Base-by-base conservation (phyloP, 2,329 filamentous ascomycete species). In the Endoconidiophora polonica region DNA sequence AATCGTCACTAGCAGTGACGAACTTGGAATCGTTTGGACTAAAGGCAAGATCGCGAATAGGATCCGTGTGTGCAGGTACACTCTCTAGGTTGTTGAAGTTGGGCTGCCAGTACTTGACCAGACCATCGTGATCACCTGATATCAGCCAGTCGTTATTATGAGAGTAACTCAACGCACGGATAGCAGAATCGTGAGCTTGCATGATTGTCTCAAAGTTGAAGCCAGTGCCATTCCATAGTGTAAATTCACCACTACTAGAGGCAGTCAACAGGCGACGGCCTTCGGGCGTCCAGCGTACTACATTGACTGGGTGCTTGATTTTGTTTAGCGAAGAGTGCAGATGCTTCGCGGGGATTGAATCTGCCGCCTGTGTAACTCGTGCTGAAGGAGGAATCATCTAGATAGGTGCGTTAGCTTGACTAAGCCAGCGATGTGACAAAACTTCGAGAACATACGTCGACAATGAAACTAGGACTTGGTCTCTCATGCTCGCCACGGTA, bases 191-290 rank as follows among this genome's bases (percentile, higher is more conserved):
- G 64, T 96, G 90, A 38, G 90, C 90, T 69, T 94, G 88, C 84
- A 95, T 95, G 24, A 98, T 95, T 3, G 91, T 96, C 68, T 98
- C 91, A 59, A 98, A 98, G 65, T 98, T 96, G 74, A 98, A 98
- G 22, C 87, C 90, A 41, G 90, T 96, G 55, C 91, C 91, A 63
- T 98, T 98, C 91, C 91, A 98, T 3, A 98, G 67, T 38, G 93
- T 98, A 60, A 98, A 98, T 63, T 98, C 91, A 60, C 91, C 91
- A 62, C 90, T 96, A 57, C 87, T 94, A 0, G 88, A 94, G 20
- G 87, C 91, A 0, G 91, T 96, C 61, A 98, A 73, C 51, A 98
- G 69, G 57, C 91, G 75, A 54, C 91, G 81, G 24, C 91, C 91
- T 65, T 98, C 91, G 5, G 91, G 91, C 14, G 93, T 98, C 91